Conservation (phyloP, 192 early-diverging fungal species). For the Geranomyces michiganensis region DNA sequence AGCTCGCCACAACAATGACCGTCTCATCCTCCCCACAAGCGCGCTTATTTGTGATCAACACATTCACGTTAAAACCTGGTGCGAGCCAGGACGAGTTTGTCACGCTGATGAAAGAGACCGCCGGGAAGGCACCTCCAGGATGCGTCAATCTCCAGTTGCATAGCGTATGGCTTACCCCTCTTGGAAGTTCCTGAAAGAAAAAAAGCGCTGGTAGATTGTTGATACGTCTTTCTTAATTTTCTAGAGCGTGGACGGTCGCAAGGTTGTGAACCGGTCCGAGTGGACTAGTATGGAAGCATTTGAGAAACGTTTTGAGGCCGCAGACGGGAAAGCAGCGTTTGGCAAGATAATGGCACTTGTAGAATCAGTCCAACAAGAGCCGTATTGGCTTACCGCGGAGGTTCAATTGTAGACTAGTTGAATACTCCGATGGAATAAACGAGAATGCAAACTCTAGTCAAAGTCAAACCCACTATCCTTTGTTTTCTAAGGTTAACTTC, state of each 20-base stretch:
- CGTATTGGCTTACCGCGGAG: neutral
- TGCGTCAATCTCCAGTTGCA: neutral
- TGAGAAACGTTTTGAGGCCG: neutral
- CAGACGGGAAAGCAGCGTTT: neutral
- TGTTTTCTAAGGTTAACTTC: too few relatives aligned
- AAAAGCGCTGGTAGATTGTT: neutral
- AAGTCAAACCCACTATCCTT: too few relatives aligned
- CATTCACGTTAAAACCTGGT: neutral
- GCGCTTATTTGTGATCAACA: constrained; percentile 10
- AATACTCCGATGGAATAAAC: too few relatives aligned
- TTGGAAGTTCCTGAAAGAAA: too few relatives aligned
- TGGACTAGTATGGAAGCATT: neutral
- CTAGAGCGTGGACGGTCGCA: neutral
- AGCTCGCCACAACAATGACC: neutral
- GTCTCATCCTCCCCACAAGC: neutral
- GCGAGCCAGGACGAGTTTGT: neutral
- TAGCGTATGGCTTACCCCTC: neutral
- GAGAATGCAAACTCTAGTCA: too few relatives aligned
- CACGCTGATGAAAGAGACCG: neutral
- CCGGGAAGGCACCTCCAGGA: neutral
- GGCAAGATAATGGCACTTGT: constrained; percentile 1
- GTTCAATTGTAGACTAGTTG: neutral
- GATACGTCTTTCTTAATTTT: neutral
- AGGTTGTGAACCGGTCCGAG: neutral
- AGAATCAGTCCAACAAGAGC: neutral